Conservation (phyloP, 108 stramenopile genomes). For the Asterionellopsis glacialis region DNA sequence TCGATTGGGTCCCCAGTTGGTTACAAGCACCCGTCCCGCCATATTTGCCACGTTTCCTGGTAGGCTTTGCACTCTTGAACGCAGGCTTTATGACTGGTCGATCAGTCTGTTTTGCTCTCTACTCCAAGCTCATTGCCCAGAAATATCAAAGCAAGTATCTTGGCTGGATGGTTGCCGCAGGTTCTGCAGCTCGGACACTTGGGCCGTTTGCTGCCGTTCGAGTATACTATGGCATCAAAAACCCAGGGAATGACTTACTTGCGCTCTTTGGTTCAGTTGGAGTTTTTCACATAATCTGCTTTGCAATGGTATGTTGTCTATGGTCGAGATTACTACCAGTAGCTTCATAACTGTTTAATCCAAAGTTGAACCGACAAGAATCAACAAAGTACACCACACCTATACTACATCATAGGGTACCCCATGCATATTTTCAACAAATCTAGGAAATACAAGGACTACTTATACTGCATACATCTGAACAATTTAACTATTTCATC, state of each 20-base stretch:
- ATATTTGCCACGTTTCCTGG: conserved; percentile 7
- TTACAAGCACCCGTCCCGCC: not conserved
- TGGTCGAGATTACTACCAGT: no score
- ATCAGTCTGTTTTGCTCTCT: conserved; percentile 14
- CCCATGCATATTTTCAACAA: no score
- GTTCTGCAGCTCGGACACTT: conserved; percentile 5
- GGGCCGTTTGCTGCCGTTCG: conserved; percentile 11
- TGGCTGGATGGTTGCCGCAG: conserved; percentile 16
- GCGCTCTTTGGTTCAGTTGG: no score
- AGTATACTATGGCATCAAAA: conserved; percentile 5
- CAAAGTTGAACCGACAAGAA: no score
- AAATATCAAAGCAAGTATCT: conserved; percentile 14
- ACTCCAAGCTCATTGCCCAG: conserved; percentile 11
- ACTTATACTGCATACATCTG: no score
- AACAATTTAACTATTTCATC: no score
- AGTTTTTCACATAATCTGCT: no score
- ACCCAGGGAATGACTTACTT: not conserved
- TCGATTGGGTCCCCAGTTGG: not conserved
- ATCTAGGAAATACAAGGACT: no score
- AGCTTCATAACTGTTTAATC: no score
- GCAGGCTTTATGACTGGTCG: conserved; percentile 18
- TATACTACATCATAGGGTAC: no score
- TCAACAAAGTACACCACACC: no score
- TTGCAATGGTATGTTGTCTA: no score
- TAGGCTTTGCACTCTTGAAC: conserved; percentile 11